Evolutionary conservation across 2,329 filamentous ascomycete genomes (phyloP), one percentile per base, ranked within the genome.

Genomic region (Pseudogymnoascus sp.): DNA sequence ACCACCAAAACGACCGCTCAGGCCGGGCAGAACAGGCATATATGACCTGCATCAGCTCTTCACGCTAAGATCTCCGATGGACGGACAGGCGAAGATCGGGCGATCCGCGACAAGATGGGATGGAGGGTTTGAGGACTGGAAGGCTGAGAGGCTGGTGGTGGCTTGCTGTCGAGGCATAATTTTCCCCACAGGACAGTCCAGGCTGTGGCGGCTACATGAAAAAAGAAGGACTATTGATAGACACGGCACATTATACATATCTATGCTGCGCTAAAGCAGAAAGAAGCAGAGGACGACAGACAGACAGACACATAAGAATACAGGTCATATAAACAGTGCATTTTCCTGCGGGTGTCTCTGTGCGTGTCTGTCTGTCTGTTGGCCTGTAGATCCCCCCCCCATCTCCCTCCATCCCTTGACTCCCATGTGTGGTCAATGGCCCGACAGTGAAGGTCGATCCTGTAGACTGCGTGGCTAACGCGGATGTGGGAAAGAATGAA

Each of bases 51-150:
- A 50, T 50, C 44, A n/a, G 23, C 6, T 50, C 8, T 50, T 28
- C 13, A 50, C 44, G 44, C 44, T 50, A 50, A 50, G 44, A 50
- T 50, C 44, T 50, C 44, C 44, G 44, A 50, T 50, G 44, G 44
- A 50, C 23, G 44, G 44, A 50, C 44, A 50, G 26, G 13, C 23
- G 23, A 50, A 50, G 23, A 50, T 50, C 44, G 44, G 44, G 3
- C 44, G 44, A 50, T 50, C 44, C 21, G 23, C 5, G 44, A 50
- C 23, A 50, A 50, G 23, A 23, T 50, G 44, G 38, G 21, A 47
- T n/a, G 10, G 23, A 28, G 8, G n/a, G 21, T 26, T n/a, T 4
- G 23, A 15, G 44, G 44, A 23, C 44, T 50, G 15, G 13, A 50
- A 28, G 21, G 21, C 44, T 50, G 15, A 7, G 28, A 28, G 21